These are phyloP conservation scores for Leccinellum rugosiceps DNA, from an alignment of 768 basidiomycete genomes.

Conservation along the genomic window DNA sequence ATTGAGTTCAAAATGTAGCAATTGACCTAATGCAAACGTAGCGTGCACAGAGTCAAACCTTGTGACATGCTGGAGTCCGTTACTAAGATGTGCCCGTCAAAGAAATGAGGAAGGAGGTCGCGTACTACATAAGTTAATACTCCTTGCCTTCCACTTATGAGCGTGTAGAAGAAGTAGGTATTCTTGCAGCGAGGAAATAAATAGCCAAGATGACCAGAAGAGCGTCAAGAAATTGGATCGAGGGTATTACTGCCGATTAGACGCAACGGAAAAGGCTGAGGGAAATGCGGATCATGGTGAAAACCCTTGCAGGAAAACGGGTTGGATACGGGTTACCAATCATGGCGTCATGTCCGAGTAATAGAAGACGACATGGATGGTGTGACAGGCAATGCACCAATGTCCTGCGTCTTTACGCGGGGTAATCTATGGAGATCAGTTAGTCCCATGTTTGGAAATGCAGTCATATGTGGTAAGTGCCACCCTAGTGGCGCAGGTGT, in stretches of 20 bases:
- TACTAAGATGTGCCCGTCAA: neutral
- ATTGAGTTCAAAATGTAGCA: neutral
- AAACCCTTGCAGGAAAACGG: neutral
- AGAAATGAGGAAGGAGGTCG: neutral
- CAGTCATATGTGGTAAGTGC: neutral
- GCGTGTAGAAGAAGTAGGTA: neutral
- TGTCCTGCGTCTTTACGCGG: conserved; percentile 9
- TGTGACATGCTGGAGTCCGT: no score
- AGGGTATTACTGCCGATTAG: neutral
- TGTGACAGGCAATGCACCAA: conserved; percentile 9
- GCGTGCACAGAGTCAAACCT: no score
- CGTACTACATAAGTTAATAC: neutral
- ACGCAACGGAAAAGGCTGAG: neutral
- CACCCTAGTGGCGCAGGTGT: neutral
- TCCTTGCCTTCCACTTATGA: neutral
- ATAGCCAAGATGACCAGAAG: neutral
- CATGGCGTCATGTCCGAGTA: conserved; percentile 14
- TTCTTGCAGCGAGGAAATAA: neutral
- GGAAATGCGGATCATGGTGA: neutral
- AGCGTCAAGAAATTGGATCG: neutral
- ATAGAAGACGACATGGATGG: conserved; percentile 9
- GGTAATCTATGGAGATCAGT: conserved; percentile 13
- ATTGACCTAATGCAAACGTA: neutral
- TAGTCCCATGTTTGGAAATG: neutral
- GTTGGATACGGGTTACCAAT: neutral